These are phyloP conservation scores for Dissoconium aciculare DNA, from an alignment of 2,329 filamentous ascomycete genomes.

Conservation along the genomic window DNA sequence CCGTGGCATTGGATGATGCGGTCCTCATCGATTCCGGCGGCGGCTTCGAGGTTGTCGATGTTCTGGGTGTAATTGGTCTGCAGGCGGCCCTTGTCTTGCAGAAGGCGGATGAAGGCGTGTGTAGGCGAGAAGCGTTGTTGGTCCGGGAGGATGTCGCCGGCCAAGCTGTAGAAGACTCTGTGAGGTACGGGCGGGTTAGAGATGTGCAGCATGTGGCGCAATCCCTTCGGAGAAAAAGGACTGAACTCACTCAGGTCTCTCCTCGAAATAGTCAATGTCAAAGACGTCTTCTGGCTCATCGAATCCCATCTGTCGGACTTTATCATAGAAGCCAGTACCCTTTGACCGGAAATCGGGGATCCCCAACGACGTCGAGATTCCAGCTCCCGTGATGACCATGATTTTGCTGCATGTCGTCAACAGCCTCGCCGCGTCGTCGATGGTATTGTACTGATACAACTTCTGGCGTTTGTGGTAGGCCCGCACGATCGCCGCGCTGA, in stretches of 20 bases:
- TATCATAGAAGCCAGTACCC: constrained; percentile 78
- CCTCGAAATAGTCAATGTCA: constrained; percentile 71
- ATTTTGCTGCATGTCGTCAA: constrained; percentile 66
- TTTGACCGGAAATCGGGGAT: constrained; percentile 96
- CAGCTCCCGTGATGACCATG: constrained; percentile 84
- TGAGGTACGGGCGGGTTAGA: background rate
- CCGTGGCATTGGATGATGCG: constrained; percentile 94
- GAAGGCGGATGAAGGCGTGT: constrained; percentile 79
- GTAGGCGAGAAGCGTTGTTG: constrained; percentile 68
- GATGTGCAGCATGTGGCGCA: background rate
- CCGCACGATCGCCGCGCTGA: constrained; percentile 62
- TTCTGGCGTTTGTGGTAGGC: constrained; percentile 74
- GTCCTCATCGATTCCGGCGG: constrained; percentile 60
- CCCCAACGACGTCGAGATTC: constrained; percentile 89
- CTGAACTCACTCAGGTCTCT: constrained; percentile 51
- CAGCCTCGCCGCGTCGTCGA: constrained; percentile 73
- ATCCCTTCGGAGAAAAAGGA: too few relatives aligned
- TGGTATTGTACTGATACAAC: constrained; percentile 61
- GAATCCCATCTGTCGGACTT: constrained; percentile 61
- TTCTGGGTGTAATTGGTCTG: constrained; percentile 98
- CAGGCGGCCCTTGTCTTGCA: constrained; percentile 77
- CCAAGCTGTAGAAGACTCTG: constrained; percentile 73
- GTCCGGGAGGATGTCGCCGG: constrained; percentile 75
- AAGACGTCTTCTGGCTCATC: constrained; percentile 86
- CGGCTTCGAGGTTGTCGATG: constrained; percentile 57